Conservation (phyloP, 2,329 filamentous ascomycete species). For the Phaeophleospora eucalypticola region DNA sequence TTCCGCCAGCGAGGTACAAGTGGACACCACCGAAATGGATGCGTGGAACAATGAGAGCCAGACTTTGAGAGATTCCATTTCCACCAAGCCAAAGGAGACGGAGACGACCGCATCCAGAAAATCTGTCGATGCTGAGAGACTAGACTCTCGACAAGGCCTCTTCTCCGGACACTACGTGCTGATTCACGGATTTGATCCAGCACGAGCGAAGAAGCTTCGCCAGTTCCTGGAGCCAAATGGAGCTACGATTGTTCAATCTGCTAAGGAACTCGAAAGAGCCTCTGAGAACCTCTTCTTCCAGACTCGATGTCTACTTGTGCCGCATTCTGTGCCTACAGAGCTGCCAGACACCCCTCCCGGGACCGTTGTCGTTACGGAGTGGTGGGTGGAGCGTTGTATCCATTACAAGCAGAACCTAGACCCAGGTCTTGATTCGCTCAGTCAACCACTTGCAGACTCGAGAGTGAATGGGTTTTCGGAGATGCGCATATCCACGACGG, state of each 20-base stretch:
- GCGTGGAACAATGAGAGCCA: constrained; percentile 25
- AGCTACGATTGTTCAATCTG: constrained; percentile 25
- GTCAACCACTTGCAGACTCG: constrained; percentile 63
- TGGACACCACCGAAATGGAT: constrained; percentile 20
- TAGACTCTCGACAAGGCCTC: constrained; percentile 18
- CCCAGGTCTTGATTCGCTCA: constrained; percentile 67
- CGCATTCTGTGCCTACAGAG: constrained; percentile 23
- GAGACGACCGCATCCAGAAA: constrained; percentile 1
- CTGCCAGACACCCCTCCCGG: constrained; percentile 25
- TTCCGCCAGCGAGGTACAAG: constrained; percentile 42
- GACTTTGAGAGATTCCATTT: constrained; percentile 3
- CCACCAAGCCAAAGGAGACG: background rate
- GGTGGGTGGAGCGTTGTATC: constrained; percentile 88
- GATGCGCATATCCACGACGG: constrained; percentile 53
- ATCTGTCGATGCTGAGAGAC: constrained; percentile 1
- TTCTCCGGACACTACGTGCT: constrained; percentile 30
- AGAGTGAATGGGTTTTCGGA: constrained; percentile 55
- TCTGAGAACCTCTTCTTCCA: constrained; percentile 14
- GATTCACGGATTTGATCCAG: constrained; percentile 26
- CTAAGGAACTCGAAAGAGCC: constrained; percentile 21
- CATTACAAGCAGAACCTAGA: constrained; percentile 68
- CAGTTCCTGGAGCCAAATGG: constrained; percentile 28
- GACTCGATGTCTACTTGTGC: constrained; percentile 31
- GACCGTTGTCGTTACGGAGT: constrained; percentile 67
- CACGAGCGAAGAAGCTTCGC: constrained; percentile 18